These are phyloP conservation scores for Scenedesmus sp. DNA, from an alignment of 163 green algal genomes.

Conservation along the genomic window DNA sequence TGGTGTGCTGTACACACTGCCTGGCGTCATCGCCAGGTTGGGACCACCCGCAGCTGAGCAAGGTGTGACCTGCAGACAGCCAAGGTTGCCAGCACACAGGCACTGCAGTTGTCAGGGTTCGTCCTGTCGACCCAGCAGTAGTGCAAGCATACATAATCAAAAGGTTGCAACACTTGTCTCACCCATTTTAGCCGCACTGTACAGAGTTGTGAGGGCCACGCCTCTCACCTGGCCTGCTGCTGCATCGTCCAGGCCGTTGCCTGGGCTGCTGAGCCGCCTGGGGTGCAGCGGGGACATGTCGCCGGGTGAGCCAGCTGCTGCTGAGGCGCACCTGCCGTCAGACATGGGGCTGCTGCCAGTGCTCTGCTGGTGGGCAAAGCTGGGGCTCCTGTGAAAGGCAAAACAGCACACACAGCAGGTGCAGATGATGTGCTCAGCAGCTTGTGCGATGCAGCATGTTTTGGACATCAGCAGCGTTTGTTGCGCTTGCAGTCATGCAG, in stretches of 20 bases:
- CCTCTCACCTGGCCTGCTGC: neutral
- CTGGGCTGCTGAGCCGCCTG: constrained; percentile 8
- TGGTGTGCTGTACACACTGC: constrained; percentile 47
- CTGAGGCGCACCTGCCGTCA: neutral
- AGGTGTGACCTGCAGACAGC: neutral
- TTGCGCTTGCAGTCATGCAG: no score
- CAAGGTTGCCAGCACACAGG: no score
- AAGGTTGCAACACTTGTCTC: neutral
- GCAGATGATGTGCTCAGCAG: neutral
- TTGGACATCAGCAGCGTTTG: no score
- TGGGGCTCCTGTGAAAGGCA: constrained; percentile 1
- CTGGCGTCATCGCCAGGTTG: constrained; percentile 14
- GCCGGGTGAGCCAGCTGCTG: constrained; percentile 4
- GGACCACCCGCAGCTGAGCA: neutral
- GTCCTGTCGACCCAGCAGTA: neutral
- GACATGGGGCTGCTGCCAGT: neutral
- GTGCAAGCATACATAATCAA: neutral
- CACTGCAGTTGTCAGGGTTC: no score
- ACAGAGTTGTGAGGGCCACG: neutral
- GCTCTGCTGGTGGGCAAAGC: neutral
- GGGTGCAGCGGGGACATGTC: neutral
- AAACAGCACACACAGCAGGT: neutral
- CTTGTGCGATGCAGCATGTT: neutral
- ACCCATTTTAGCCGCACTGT: neutral
- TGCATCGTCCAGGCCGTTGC: neutral